Conservation (phyloP, 768 basidiomycete species). For the Suillus bovinus region DNA sequence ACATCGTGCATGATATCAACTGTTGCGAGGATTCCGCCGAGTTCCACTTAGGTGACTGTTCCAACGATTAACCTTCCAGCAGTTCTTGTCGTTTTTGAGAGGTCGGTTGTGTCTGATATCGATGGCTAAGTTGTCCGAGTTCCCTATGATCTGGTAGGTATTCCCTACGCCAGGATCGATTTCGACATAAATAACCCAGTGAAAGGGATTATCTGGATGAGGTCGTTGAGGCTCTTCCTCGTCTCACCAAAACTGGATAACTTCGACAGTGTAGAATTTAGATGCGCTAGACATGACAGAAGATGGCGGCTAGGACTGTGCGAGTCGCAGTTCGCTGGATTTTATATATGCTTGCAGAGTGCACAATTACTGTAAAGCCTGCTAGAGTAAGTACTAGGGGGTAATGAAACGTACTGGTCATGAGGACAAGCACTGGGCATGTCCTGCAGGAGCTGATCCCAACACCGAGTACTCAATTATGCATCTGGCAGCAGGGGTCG, state of each 20-base stretch:
- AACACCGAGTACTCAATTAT: no score
- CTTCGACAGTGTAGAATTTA: slow-evolving; percentile 21
- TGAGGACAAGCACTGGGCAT: neutral
- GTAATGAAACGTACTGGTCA: no score
- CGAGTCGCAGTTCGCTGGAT: neutral
- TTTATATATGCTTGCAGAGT: no score
- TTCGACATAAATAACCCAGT: slow-evolving; percentile 31
- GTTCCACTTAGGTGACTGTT: slow-evolving; percentile 9
- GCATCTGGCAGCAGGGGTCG: neutral
- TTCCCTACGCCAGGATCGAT: slow-evolving; percentile 19
- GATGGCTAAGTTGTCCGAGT: slow-evolving; percentile 22
- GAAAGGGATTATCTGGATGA: slow-evolving; percentile 21
- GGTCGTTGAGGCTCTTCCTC: slow-evolving; percentile 4
- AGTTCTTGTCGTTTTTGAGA: slow-evolving; percentile 13
- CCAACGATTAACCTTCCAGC: slow-evolving; percentile 28
- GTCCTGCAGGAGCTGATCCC: neutral
- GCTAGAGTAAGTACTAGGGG: no score
- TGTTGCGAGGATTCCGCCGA: neutral
- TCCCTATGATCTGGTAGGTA: slow-evolving; percentile 27
- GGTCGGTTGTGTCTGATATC: slow-evolving; percentile 11
- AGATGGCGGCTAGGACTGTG: neutral
- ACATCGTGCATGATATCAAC: neutral
- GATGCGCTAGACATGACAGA: slow-evolving; percentile 19
- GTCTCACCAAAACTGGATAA: slow-evolving; percentile 30
- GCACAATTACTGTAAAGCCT: no score